These are phyloP conservation scores for Elsinoe fawcettii DNA, from an alignment of 2,329 filamentous ascomycete species.

Conservation along the genomic window DNA sequence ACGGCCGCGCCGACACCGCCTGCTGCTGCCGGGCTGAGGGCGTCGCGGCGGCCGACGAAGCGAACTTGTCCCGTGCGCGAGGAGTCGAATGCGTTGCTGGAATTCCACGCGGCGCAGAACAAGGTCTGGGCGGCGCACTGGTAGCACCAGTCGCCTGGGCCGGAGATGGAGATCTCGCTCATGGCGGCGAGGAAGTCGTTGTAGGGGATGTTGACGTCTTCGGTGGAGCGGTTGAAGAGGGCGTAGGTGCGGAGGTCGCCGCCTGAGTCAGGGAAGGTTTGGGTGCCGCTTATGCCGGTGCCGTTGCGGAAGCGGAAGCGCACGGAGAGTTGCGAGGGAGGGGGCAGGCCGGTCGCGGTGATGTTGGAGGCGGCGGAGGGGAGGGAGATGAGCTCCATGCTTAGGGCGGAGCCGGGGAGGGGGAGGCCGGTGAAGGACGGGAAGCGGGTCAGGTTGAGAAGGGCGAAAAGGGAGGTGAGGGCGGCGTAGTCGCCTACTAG, in stretches of 20 bases:
- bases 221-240: slow-evolving; percentile 44
- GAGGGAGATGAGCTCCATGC: slow-evolving; percentile 47
- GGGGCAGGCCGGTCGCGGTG: slow-evolving; percentile 30
- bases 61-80: not conserved
- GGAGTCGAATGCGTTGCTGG: not conserved
- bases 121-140: slow-evolving; percentile 38
- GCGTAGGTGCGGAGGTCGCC: slow-evolving; percentile 37
- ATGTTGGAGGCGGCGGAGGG: slow-evolving; percentile 9
- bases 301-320: slow-evolving; percentile 52
- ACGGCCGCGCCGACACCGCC: slow-evolving; percentile 52
- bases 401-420: slow-evolving; percentile 40
- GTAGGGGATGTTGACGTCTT: slow-evolving; percentile 42
- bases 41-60: not conserved
- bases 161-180: slow-evolving; percentile 35
- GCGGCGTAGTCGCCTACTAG: slow-evolving; percentile 45
- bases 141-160: slow-evolving; percentile 46
- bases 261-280: slow-evolving; percentile 17
- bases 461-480: slow-evolving; percentile 44
- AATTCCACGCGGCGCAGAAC: slow-evolving; percentile 45
- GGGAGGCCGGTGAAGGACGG: slow-evolving; percentile 45
- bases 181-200: slow-evolving; percentile 43
- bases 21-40: slow-evolving; percentile 24
- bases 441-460: slow-evolving; percentile 34
- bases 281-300: slow-evolving; percentile 30
- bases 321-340: slow-evolving; percentile 42